Evolutionary conservation across 1,139 yeast genomes (phyloP).

Genomic region (Saccharomyces pastorianus): DNA sequence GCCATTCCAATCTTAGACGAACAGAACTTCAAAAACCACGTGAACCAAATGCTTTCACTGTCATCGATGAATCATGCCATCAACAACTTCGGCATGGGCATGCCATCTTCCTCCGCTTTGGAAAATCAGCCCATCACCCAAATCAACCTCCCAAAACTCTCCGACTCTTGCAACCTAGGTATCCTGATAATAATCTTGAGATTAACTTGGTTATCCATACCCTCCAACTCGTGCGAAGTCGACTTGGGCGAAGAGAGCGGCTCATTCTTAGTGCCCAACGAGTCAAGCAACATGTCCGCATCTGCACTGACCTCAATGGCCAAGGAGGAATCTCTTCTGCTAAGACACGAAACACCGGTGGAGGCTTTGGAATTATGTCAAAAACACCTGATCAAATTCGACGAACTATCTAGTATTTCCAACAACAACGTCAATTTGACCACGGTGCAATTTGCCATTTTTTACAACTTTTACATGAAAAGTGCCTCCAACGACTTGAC

Average conservation of each 20-base stretch:
- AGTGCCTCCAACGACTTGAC: constrained; percentile 36
- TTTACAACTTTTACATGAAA: constrained; percentile 40
- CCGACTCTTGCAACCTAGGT: constrained; percentile 34
- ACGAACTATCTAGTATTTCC: constrained; percentile 30
- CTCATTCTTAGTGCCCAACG: constrained; percentile 10
- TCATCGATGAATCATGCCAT: constrained; percentile 3
- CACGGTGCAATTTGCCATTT: constrained; percentile 44
- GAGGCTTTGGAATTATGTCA: constrained; percentile 26
- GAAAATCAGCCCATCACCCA: constrained; percentile 5
- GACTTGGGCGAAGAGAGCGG: constrained; percentile 22
- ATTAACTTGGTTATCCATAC: constrained; percentile 43
- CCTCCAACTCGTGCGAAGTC: constrained; percentile 32
- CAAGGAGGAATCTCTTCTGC: constrained; percentile 24
- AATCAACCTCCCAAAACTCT: constrained; percentile 21
- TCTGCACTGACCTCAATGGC: background rate
- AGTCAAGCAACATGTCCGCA: background rate
- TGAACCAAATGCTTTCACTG: constrained; percentile 8
- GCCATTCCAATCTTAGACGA: constrained; percentile 48
- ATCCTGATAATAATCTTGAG: constrained; percentile 42
- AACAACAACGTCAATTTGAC: constrained; percentile 32
- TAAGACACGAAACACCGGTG: constrained; percentile 24
- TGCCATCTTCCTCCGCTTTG: constrained; percentile 5
- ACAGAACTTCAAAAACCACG: constrained; percentile 28
- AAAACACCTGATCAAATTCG: constrained; percentile 28
- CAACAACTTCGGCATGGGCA: background rate